Evolutionary conservation across 2,329 filamentous ascomycete genomes (phyloP).

Genomic region (Aspergillus pseudoterreus): DNA sequence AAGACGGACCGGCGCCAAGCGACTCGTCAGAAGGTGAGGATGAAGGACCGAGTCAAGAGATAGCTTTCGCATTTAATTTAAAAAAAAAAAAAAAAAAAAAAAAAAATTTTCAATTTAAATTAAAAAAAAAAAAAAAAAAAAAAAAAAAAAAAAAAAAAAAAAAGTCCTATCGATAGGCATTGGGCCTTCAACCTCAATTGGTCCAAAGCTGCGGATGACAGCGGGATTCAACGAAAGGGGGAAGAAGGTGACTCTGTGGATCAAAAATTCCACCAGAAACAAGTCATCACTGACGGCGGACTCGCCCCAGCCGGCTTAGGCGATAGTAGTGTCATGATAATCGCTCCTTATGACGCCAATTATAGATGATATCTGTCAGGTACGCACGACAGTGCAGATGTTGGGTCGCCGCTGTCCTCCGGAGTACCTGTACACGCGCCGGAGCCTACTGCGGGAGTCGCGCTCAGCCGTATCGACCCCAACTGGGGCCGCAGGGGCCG

Average conservation of each 20-base stretch:
- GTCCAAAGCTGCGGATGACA: neutral
- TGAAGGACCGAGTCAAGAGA: neutral
- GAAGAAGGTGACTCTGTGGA: neutral
- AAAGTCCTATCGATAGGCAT: neutral
- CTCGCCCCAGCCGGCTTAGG: neutral
- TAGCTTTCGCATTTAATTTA: neutral
- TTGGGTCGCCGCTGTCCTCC: neutral
- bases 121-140: neutral
- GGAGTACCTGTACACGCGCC: neutral
- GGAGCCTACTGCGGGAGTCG: neutral
- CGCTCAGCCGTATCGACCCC: neutral
- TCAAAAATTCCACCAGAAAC: conserved; percentile 1
- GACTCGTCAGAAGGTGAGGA: neutral
- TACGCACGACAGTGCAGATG: conserved; percentile 14
- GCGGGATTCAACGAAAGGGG: neutral
- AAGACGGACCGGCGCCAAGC: neutral
- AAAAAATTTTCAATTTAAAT: too few species aligned
- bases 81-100: neutral
- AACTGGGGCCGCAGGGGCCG: neutral
- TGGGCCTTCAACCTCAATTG: neutral
- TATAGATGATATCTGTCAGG: conserved; percentile 17
- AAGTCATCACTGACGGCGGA: conserved; percentile 3
- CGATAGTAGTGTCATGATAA: conserved; percentile 8
- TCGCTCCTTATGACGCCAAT: conserved; percentile 6
- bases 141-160: too few species aligned